Evolutionary conservation across 2,329 filamentous ascomycete genomes (phyloP).

Genomic region (Ophiognomonia clavigignenti-juglandacearum): DNA sequence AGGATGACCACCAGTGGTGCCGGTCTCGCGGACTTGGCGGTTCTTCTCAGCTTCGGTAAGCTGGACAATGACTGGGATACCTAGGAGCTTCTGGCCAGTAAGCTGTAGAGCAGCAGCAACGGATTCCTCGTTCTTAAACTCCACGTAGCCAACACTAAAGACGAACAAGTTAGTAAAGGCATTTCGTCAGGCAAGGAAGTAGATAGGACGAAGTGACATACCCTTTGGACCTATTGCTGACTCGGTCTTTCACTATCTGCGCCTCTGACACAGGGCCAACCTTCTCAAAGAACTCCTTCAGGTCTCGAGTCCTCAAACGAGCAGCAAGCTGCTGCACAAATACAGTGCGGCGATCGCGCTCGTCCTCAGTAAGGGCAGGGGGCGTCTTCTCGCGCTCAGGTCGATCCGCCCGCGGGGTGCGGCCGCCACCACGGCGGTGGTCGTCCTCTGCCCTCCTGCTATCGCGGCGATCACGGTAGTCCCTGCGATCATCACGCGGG

Average conservation of each 20-base stretch:
- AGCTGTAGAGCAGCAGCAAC: constrained; percentile 92
- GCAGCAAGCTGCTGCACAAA: constrained; percentile 98
- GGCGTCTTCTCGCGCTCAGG: constrained; percentile 56
- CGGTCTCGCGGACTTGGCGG: constrained; percentile 82
- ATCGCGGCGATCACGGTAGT: constrained; percentile 39
- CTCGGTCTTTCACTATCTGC: constrained; percentile 96
- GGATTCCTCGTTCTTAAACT: constrained; percentile 95
- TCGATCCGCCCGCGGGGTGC: constrained; percentile 41
- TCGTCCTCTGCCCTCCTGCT: constrained; percentile 35
- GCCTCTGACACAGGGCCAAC: constrained; percentile 93
- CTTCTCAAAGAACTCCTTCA: constrained; percentile 94
- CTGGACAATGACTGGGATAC: constrained; percentile 97
- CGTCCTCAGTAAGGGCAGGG: constrained; percentile 74
- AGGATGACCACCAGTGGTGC: constrained; percentile 62
- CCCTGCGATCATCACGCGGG: constrained; percentile 41
- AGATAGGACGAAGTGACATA: constrained; percentile 39
- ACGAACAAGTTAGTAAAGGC: constrained; percentile 1
- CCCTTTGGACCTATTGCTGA: constrained; percentile 97
- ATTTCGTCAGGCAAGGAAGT: background rate
- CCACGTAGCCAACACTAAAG: constrained; percentile 98
- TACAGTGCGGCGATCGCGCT: constrained; percentile 92
- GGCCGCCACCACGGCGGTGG: constrained; percentile 42
- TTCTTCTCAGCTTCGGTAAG: constrained; percentile 99
- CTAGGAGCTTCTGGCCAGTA: constrained; percentile 96
- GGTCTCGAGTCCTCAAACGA: constrained; percentile 83